Base-by-base conservation (phyloP, 495 filamentous ascomycete species). In the Penicillium salamii region DNA sequence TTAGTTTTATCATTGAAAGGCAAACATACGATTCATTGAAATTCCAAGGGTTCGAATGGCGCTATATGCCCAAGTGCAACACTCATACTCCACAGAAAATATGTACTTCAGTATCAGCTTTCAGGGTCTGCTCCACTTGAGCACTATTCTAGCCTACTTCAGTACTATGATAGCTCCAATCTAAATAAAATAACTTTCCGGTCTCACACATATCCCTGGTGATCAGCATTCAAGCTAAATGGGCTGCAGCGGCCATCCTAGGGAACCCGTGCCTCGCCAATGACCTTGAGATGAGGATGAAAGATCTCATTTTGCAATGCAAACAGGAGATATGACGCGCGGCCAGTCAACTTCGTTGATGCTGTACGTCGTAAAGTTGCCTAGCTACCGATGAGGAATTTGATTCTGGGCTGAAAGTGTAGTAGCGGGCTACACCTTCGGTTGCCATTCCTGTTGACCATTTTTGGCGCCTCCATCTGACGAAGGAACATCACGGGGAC, bases 261-360 rank as follows among this genome's bases (percentile, higher is more conserved):
- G 43, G 13, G 39, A 19, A 29, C 21, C 52, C 18, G 29, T 31
- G 23, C 34, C 23, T 29, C 15, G 15, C 46, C 40, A 58, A 47
- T 55, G 4, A 18, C 4, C 11, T 46, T 15, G 5, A 23, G 26
- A 21, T 15, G 7, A 31, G 14, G 7, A 24, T 42, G 9, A 26
- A 9, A 9, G 3, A 42, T 32, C 46, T 36, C 37, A 6, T 20
- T 31, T 59, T 59, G 50, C 20, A 34, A 58, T 51, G 40, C 45
- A 13, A 15, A 61, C 50, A 64, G 44, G 50, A 52, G 50, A 36
- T 53, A 51, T 61, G 61, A 58, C 58, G 58, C 61, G 61, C 61
- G 61, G 49, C 55, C 50, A 18, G 55, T 56, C 48, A 24, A 15
- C 42, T 50, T 58, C 18, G 20, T 9, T 29, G 39, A 46, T 21